A percentile compares a stretch with the other conserved stretches of the same genome.
Conservation (phyloP, 2,329 filamentous ascomycete species). For the Pseudocercospora eumusae region DNA sequence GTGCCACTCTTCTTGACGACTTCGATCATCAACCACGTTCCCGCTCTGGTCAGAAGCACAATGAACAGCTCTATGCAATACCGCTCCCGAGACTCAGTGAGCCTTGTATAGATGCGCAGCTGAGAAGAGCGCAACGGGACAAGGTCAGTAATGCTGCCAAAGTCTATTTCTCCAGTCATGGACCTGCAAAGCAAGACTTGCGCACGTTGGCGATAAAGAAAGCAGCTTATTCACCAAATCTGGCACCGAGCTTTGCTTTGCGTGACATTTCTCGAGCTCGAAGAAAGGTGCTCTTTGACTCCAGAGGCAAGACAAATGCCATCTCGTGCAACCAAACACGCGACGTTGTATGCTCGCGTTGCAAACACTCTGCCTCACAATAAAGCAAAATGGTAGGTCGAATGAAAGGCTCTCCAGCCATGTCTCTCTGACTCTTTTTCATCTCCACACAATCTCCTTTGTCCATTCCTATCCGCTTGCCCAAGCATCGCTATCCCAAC, state of each 20-base stretch:
- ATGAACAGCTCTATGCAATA: background rate
- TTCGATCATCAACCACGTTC: background rate
- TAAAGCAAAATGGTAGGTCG: background rate
- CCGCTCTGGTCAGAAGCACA: background rate
- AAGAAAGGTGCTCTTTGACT: background rate
- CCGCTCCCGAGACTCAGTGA: background rate
- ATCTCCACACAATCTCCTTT: background rate
- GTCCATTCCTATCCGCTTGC: background rate
- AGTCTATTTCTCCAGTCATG: background rate
- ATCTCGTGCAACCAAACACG: constrained; percentile 11
- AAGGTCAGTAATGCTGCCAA: background rate
- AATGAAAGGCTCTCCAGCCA: background rate
- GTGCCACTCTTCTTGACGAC: constrained; percentile 8
- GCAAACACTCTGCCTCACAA: constrained; percentile 9
- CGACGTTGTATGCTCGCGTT: constrained; percentile 7
- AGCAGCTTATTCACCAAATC: background rate
- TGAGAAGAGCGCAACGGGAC: background rate
- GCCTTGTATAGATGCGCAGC: background rate
- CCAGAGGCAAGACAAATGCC: constrained; percentile 2
- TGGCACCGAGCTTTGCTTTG: background rate
- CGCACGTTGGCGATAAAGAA: background rate
- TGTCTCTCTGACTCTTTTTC: background rate
- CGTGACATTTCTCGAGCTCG: constrained; percentile 2
- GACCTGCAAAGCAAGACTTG: background rate
- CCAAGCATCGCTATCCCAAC: background rate